phyloP scores from a whole-genome alignment of 169 alveolate species.

The Cryptosporidium parvum region DNA sequence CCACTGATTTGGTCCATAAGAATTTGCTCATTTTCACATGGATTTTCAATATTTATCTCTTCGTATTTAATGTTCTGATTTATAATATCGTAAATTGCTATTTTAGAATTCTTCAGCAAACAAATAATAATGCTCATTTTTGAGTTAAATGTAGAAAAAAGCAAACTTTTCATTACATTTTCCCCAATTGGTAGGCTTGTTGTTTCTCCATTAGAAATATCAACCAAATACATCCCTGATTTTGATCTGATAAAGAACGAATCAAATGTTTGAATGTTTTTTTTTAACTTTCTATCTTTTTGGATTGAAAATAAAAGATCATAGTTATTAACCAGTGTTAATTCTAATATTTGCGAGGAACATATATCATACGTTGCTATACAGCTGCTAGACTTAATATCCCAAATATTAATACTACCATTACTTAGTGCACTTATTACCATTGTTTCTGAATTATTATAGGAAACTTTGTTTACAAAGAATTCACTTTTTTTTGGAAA shows the following conservation, averaged over 20 bases:
- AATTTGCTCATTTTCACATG: neutral
- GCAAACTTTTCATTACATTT: neutral
- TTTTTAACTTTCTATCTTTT: neutral
- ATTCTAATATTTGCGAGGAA: conserved; percentile 20
- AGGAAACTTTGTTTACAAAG: conserved; percentile 5
- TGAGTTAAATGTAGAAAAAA: conserved; percentile 2
- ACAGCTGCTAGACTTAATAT: conserved; percentile 20
- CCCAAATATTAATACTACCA: conserved; percentile 55
- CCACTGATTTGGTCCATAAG: neutral
- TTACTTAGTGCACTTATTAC: conserved; percentile 35
- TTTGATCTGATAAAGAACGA: conserved; percentile 11
- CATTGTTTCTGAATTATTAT: conserved; percentile 50
- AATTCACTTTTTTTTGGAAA: conserved; percentile 19
- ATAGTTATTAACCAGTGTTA: neutral
- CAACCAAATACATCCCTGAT: conserved; percentile 6
- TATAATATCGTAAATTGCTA: neutral
- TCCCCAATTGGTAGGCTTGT: neutral
- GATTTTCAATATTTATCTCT: neutral
- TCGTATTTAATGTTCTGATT: neutral
- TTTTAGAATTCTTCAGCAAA: conserved; percentile 1
- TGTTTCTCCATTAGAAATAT: conserved; percentile 47
- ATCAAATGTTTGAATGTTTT: conserved; percentile 33
- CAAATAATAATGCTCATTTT: neutral
- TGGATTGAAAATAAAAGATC: neutral
- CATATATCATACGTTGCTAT: conserved; percentile 45